phyloP scores from a whole-genome alignment of 2,329 filamentous ascomycete species.

The Clonostachys rosea region DNA sequence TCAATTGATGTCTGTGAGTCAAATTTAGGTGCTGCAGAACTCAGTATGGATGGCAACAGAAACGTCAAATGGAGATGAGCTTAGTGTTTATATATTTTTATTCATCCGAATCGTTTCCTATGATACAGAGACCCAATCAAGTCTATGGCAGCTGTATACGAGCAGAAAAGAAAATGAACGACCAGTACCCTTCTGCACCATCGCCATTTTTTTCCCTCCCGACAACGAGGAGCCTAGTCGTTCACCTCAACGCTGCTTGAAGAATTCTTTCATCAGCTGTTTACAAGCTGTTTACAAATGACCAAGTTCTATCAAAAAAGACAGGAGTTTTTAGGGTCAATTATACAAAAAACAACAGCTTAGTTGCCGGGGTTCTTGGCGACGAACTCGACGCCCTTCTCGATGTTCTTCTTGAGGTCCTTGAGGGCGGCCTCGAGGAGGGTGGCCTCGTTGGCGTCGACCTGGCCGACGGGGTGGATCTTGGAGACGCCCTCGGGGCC shows the following conservation, averaged over 20 bases:
- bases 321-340: too few relatives aligned
- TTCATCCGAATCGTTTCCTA: conserved; percentile 11
- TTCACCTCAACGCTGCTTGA: too few relatives aligned
- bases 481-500: conserved; percentile 94
- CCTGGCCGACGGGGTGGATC: conserved; percentile 80
- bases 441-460: conserved; percentile 83
- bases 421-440: conserved; percentile 79
- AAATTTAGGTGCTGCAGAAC: too few relatives aligned
- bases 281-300: too few relatives aligned
- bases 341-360: conserved; percentile 10
- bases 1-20: too few relatives aligned
- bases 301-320: too few relatives aligned
- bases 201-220: too few relatives aligned
- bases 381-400: conserved; percentile 72
- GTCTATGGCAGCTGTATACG: conserved; percentile 23
- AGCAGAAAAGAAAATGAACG: conserved; percentile 6
- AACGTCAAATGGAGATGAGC: too few relatives aligned
- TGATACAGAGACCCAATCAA: conserved; percentile 27
- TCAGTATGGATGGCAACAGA: too few relatives aligned
- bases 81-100: too few relatives aligned
- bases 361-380: conserved; percentile 57
- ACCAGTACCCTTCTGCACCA: neutral
- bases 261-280: too few relatives aligned
- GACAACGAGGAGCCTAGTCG: too few relatives aligned
- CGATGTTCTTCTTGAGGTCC: conserved; percentile 92